phyloP scores from a whole-genome alignment of 345 rosid genomes.

The Dovyalis caffra region DNA sequence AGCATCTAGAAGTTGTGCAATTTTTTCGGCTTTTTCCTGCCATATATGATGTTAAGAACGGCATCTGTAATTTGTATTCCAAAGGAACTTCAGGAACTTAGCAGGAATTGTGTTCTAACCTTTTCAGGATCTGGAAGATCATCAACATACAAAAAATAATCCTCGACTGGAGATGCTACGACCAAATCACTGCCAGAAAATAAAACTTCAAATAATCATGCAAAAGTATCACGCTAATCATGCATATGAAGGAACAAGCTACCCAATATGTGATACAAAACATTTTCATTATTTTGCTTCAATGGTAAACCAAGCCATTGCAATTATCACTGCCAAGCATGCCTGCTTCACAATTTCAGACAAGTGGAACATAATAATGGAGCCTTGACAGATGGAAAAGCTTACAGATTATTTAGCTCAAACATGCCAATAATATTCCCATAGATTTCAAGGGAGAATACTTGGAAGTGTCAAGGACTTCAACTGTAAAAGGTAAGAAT shows the following conservation, averaged over 20 bases:
- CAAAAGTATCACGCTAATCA: slow-evolving; percentile 12
- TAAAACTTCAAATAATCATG: slow-evolving; percentile 22
- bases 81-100: neutral
- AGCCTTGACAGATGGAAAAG: slow-evolving; percentile 3
- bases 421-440: slow-evolving; percentile 94
- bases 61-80: slow-evolving; percentile 4
- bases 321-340: neutral
- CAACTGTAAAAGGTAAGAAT: slow-evolving; percentile 1
- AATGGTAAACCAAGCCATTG: slow-evolving; percentile 2
- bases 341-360: neutral
- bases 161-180: slow-evolving; percentile 91
- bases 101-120: slow-evolving; percentile 38
- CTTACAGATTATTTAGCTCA: slow-evolving; percentile 97
- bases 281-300: neutral
- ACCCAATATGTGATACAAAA: no score
- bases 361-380: slow-evolving; percentile 1
- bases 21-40: slow-evolving; percentile 64
- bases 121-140: slow-evolving; percentile 64
- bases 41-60: slow-evolving; percentile 5
- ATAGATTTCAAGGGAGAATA: slow-evolving; percentile 87
- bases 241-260: slow-evolving; percentile 1
- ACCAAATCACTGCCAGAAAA: slow-evolving; percentile 74
- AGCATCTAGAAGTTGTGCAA: slow-evolving; percentile 66
- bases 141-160: slow-evolving; percentile 76
- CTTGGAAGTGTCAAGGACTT: slow-evolving; percentile 63